Conservation (phyloP, 805 yeast genomes). For the Myxozyma neotropica region DNA sequence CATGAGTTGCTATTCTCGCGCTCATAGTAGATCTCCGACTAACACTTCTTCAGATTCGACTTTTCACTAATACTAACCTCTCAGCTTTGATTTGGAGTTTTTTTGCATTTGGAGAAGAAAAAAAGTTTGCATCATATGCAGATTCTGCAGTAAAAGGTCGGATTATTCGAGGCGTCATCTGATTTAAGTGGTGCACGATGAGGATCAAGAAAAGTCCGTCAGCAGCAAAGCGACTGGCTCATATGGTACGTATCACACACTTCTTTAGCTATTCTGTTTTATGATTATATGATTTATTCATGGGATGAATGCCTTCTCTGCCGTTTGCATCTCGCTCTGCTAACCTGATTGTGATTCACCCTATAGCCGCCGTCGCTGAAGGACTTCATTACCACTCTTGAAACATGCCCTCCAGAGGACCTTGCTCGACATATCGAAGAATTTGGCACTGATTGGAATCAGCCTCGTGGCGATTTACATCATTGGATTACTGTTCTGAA, state of each 20-base stretch:
- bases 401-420: constrained; percentile 22
- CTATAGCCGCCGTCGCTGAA: constrained; percentile 29
- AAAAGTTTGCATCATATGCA: neutral
- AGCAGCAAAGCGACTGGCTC: constrained; percentile 27
- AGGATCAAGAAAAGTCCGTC: constrained; percentile 29
- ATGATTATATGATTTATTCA: too few relatives aligned
- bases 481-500: constrained; percentile 80
- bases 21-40: neutral
- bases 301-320: neutral
- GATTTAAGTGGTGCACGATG: constrained; percentile 12
- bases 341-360: neutral
- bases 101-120: neutral
- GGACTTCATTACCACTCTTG: constrained; percentile 20
- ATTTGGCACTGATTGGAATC: constrained; percentile 27
- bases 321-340: neutral
- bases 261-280: neutral
- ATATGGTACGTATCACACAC: constrained; percentile 21
- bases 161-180: neutral
- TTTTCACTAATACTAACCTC: neutral
- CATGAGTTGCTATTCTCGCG: too few relatives aligned
- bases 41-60: neutral
- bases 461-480: constrained; percentile 65
- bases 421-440: constrained; percentile 17
- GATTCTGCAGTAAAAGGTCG: neutral
- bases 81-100: neutral